Evolutionary conservation across 371 early-diverging fungal genomes (phyloP), one percentile per base, ranked within the genome.

Genomic region (Syncephalastrum sp.): DNA sequence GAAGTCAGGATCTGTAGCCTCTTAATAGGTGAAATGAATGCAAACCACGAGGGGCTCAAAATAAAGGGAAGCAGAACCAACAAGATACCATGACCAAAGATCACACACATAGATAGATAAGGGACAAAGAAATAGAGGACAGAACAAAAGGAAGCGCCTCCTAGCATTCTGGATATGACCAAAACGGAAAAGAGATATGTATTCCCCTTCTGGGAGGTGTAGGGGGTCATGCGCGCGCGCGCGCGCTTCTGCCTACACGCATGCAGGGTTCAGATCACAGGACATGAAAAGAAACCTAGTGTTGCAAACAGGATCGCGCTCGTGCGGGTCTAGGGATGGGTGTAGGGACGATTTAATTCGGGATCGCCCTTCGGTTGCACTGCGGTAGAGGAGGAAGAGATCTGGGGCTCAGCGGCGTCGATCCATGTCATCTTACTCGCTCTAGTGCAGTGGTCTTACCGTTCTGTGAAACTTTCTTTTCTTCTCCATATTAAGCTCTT

Each of bases 181-280:
- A 55, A 47, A 55, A 47, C 46, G 47, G 25, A 25, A 44, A 47
- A 47, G 21, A 54, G 44, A 54, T 54, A 33, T 33, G 38, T 33
- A 10, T 33, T 33, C 38, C 38, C 38, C 38, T 33, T 33, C 38
- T 33, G 38, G 38, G 38, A 33, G 38, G 38, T 33, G 38, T 33
- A 33, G 38, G 38, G 38, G 38, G 38, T 10, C 38, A 33, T 33
- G 38, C 38, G 38, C 38, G 38, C 38, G 38, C 38, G 38, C 38
- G 38, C 38, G 38, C 38, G 38, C 38, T 33, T 33, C 5, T 41
- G 16, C 14, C 41, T 44, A 45, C 21, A 54, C 29, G 45, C 50
- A 57, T 57, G 57, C 57, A 57, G 57, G 57, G 57, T 42, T 48
- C 49, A 42, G 49, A 43, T 27, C 56, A 55, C 44, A 55, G 29